Percentiles rank a stretch among this genome's conserved stretches.
These are phyloP conservation scores for Aspergillus pseudoterreus DNA, from an alignment of 2,329 filamentous ascomycete genomes.

Conservation along the genomic window DNA sequence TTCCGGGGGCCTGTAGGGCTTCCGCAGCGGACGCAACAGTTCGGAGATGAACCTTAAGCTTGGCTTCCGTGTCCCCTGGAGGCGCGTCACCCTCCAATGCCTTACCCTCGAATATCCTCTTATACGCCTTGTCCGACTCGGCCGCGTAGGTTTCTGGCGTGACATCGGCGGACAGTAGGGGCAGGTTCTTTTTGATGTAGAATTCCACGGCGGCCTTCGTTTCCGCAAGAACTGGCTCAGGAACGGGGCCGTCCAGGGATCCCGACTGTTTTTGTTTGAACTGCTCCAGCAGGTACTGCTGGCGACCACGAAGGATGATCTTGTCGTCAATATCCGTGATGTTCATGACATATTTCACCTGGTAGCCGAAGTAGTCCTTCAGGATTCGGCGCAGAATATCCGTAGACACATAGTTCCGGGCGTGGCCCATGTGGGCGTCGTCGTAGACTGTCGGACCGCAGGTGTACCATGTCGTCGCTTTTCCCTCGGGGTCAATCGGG, in stretches of 20 bases:
- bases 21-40: conserved; percentile 54
- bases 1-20: conserved; percentile 38
- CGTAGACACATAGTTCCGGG: conserved; percentile 84
- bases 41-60: conserved; percentile 84
- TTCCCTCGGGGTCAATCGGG: conserved; percentile 64
- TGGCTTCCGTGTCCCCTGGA: conserved; percentile 74
- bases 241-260: background rate
- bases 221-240: background rate
- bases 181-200: conserved; percentile 62
- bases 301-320: conserved; percentile 15
- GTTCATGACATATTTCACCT: conserved; percentile 88
- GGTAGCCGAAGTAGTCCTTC: conserved; percentile 75
- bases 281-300: conserved; percentile 31
- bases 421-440: conserved; percentile 77
- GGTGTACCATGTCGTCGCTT: conserved; percentile 78
- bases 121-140: conserved; percentile 51
- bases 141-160: conserved; percentile 46
- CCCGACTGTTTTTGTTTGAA: conserved; percentile 5
- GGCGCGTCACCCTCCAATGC: conserved; percentile 51
- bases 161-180: conserved; percentile 45
- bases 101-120: conserved; percentile 52
- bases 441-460: conserved; percentile 87
- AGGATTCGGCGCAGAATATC: conserved; percentile 84
- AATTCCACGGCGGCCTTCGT: background rate
- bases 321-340: conserved; percentile 82